A percentile compares a stretch with the other conserved stretches of the same genome.
These are phyloP conservation scores for Beauveria sp. DNA, from an alignment of 2,329 filamentous ascomycete genomes.

Conservation along the genomic window DNA sequence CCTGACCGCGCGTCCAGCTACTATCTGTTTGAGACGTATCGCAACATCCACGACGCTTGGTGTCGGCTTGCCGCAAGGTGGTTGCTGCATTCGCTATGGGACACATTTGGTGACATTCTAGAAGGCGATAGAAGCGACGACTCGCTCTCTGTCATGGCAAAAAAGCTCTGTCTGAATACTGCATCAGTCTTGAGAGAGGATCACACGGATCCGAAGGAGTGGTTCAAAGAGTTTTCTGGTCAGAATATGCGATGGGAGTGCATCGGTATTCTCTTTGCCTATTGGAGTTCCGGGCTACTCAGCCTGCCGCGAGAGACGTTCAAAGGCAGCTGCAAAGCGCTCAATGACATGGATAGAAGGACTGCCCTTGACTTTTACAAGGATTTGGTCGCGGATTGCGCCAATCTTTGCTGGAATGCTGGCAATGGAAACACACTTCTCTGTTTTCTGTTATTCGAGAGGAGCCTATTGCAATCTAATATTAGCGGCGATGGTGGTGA, in stretches of 20 bases:
- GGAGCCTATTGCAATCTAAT: conserved; percentile 25
- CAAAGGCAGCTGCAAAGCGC: not conserved
- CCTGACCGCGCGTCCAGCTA: conserved; percentile 10
- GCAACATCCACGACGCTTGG: conserved; percentile 17
- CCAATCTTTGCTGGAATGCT: conserved; percentile 24
- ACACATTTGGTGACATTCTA: conserved; percentile 15
- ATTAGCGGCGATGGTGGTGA: conserved; percentile 29
- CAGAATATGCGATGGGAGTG: conserved; percentile 30
- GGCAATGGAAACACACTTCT: conserved; percentile 23
- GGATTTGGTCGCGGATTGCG: conserved; percentile 13
- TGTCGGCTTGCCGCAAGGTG: conserved; percentile 11
- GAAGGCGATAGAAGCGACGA: conserved; percentile 13
- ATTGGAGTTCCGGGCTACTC: conserved; percentile 13
- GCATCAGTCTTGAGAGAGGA: conserved; percentile 24
- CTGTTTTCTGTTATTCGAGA: conserved; percentile 23
- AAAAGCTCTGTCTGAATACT: conserved; percentile 27
- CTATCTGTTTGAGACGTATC: conserved; percentile 13
- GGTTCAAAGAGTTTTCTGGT: conserved; percentile 29
- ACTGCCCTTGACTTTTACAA: conserved; percentile 15
- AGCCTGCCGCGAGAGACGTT: conserved; percentile 4
- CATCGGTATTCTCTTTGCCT: conserved; percentile 26
- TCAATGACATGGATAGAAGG: conserved; percentile 6
- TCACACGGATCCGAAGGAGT: conserved; percentile 22
- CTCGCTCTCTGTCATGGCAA: conserved; percentile 23
- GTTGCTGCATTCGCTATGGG: conserved; percentile 15